Conservation (phyloP, 805 yeast species). For the Pichia cabralensis region DNA sequence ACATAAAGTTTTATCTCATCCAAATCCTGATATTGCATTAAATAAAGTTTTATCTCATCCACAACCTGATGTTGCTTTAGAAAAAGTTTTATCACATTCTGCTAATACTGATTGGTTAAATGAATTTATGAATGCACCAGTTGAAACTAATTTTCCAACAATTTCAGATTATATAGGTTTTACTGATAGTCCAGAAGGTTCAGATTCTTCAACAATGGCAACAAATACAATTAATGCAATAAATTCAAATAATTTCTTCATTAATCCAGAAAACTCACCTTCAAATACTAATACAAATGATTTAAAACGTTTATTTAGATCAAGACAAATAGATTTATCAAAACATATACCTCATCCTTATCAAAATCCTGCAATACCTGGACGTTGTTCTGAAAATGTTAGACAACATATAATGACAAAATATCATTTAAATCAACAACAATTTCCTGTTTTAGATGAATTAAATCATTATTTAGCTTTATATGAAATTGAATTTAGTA, state of each 20-base stretch:
- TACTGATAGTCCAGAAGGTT: slow-evolving; percentile 27
- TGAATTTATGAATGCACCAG: slow-evolving; percentile 60
- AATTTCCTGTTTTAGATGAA: slow-evolving; percentile 69
- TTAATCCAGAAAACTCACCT: slow-evolving; percentile 1
- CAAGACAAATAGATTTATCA: slow-evolving; percentile 57
- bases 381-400: slow-evolving; percentile 40
- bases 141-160: slow-evolving; percentile 45
- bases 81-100: slow-evolving; percentile 9
- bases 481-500: slow-evolving; percentile 68
- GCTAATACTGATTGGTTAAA: slow-evolving; percentile 50
- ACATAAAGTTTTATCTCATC: slow-evolving; percentile 12
- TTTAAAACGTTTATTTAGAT: slow-evolving; percentile 50
- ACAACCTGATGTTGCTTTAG: slow-evolving; percentile 9
- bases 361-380: slow-evolving; percentile 21
- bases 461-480: slow-evolving; percentile 67
- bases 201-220: slow-evolving; percentile 25
- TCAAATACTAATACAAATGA: slow-evolving; percentile 29
- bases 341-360: slow-evolving; percentile 31
- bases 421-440: slow-evolving; percentile 44
- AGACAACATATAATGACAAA: slow-evolving; percentile 42
- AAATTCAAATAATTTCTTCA: slow-evolving; percentile 6
- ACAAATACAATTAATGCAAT: slow-evolving; percentile 2
- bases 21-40: slow-evolving; percentile 11
- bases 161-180: slow-evolving; percentile 55
- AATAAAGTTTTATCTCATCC: slow-evolving; percentile 14